These are phyloP conservation scores for Fraxinus cuspidata DNA, from an alignment of 257 asterid genomes.

Conservation along the genomic window DNA sequence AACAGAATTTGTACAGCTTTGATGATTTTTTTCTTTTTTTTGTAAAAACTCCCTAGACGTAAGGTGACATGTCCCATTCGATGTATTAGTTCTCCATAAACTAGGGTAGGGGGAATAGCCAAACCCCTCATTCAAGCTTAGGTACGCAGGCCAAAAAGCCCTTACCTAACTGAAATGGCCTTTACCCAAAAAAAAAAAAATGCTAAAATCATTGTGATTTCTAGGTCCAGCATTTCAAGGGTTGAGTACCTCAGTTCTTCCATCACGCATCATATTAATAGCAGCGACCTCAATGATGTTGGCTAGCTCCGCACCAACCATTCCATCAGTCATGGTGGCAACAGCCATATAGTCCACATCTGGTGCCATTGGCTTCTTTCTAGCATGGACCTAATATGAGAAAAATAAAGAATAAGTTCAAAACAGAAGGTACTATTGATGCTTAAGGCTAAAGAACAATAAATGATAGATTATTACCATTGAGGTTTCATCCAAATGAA, in stretches of 20 bases:
- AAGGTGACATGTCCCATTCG: neutral
- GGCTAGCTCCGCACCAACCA: constrained; percentile 99
- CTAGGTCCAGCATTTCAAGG: constrained; percentile 20
- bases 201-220: neutral
- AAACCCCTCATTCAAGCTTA: neutral
- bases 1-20: neutral
- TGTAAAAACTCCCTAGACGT: neutral
- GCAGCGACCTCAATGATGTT: constrained; percentile 97
- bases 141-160: neutral
- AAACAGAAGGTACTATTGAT: constrained; percentile 4
- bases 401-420: neutral
- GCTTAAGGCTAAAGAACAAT: constrained; percentile 8
- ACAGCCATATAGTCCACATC: constrained; percentile 89
- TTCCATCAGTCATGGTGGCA: constrained; percentile 84
- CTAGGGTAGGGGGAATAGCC: neutral
- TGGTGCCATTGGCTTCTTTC: constrained; percentile 88
- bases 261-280: constrained; percentile 90
- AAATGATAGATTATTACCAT: neutral
- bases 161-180: neutral
- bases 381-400: constrained; percentile 81
- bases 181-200: neutral
- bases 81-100: neutral
- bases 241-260: constrained; percentile 72
- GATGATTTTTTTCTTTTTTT: neutral
- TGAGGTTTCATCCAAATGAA: neutral